Evolutionary conservation across 768 basidiomycete genomes (phyloP).

Genomic region (Trametes elegans): DNA sequence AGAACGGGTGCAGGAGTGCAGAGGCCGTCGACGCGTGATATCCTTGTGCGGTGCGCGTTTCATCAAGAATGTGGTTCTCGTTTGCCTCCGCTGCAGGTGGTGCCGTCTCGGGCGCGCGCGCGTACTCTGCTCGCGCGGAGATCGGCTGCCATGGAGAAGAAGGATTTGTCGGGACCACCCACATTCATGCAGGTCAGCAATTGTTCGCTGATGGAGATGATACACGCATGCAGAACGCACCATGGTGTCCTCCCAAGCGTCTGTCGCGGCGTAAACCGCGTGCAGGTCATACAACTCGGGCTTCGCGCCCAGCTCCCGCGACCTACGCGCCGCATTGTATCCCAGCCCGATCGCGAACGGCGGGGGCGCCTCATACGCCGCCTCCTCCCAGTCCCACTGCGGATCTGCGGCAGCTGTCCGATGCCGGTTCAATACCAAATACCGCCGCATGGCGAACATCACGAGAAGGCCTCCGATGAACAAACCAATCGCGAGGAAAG

Average conservation of each 20-base stretch:
- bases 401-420: background rate
- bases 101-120: background rate
- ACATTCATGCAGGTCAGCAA: background rate
- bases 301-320: slow-evolving; percentile 3
- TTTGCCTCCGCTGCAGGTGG: too few species aligned
- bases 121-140: background rate
- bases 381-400: background rate
- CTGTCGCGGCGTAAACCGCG: background rate
- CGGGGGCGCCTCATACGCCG: background rate
- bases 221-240: slow-evolving; percentile 2
- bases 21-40: background rate
- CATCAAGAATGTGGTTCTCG: background rate
- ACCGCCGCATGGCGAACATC: slow-evolving; percentile 39
- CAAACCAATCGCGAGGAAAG: slow-evolving; percentile 57
- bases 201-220: background rate
- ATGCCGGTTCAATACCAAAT: too few species aligned
- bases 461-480: slow-evolving; percentile 48
- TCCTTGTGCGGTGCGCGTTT: background rate
- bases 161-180: too few species aligned
- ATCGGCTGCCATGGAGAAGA: too few species aligned
- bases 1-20: slow-evolving; percentile 3
- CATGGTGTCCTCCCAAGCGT: slow-evolving; percentile 9
- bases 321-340: background rate
- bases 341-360: background rate
- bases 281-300: slow-evolving; percentile 19